Base-by-base conservation (phyloP, 106 monocot species). In the Dioscorea dumetorum region DNA sequence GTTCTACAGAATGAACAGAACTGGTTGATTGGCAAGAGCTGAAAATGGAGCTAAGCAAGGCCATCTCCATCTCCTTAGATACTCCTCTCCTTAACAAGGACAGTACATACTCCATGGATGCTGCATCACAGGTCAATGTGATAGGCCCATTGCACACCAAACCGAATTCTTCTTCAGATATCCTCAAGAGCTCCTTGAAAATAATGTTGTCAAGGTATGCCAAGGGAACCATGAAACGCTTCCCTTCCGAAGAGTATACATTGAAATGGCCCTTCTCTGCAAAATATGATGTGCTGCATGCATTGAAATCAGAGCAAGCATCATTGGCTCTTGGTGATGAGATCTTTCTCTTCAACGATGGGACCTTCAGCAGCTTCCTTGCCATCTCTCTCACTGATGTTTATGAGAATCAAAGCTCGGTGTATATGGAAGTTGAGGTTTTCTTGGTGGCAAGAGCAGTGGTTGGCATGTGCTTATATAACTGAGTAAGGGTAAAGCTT, bases 141-240 rank as follows among this genome's bases (percentile, higher is more conserved):
- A 61, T 61, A 0, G 61, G 61, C 0, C 61, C 61, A 8, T 61
- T 2, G 3, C 61, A 22, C 5, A 24, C 8, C 61, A 61, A 61
- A 14, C 61, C 61, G 12, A 21, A 61, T 24, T 61, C 61, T 4
- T 61, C 61, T 61, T 61, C 61, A 5, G 61, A 61, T 28, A 61
- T 61, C 28, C 24, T 61, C 24, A 61, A 61, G 24, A 61, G 61
- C 61, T 61, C 61, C 28, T 28, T 61, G 61, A 61, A 61, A 28
- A 61, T 61, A 28, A 1, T 3, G 12, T 24, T 21, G 5, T n/a
- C 14, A 4, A 61, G 22, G 12, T 61, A 61, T 5, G 21, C 18
- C 22, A 61, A 23, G 4, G 61, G 61, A 61, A 61, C 61, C 61
- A 61, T 61, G 61, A 61, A 61, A 21, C 24, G 22, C 61, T 22